Conservation (phyloP, 345 rosid species). For the Capsella bursapastoris region DNA sequence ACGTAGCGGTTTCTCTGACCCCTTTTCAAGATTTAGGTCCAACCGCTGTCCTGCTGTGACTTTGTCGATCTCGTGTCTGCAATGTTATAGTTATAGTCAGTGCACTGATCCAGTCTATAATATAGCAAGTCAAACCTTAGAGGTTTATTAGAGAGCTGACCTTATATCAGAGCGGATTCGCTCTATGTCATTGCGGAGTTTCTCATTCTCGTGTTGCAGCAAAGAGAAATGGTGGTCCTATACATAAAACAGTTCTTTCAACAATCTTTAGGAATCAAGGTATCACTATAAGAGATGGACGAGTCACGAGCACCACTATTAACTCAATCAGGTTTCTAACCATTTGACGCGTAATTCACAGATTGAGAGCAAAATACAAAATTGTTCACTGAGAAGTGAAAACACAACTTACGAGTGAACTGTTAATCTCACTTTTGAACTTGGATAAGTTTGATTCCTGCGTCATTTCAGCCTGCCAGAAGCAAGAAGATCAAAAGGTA, state of each 20-base stretch:
- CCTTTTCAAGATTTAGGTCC: conserved; percentile 93
- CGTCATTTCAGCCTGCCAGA: conserved; percentile 65
- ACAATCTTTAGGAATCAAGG: not conserved
- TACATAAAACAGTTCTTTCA: conserved; percentile 22
- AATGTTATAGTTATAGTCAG: conserved; percentile 13
- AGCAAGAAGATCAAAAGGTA: conserved; percentile 12
- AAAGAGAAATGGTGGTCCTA: conserved; percentile 77
- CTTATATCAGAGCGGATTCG: conserved; percentile 79
- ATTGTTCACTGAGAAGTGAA: not conserved
- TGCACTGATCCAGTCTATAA: conserved; percentile 8
- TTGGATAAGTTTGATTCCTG: conserved; percentile 77
- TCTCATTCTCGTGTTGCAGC: conserved; percentile 88
- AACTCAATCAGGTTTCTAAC: not conserved
- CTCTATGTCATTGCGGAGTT: conserved; percentile 75
- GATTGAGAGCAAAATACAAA: too few relatives aligned
- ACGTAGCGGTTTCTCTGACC: conserved; percentile 49
- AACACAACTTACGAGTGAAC: conserved; percentile 62
- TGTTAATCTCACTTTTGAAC: conserved; percentile 78
- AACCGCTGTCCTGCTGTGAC: conserved; percentile 88
- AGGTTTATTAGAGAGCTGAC: conserved; percentile 41
- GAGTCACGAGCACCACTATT: not conserved
- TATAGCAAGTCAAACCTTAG: not conserved
- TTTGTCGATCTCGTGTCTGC: conserved; percentile 89
- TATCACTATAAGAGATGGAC: not conserved
- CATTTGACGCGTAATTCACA: not conserved